Base-by-base conservation (phyloP, 2,329 filamentous ascomycete species). In the Byssochlamys sp. region DNA sequence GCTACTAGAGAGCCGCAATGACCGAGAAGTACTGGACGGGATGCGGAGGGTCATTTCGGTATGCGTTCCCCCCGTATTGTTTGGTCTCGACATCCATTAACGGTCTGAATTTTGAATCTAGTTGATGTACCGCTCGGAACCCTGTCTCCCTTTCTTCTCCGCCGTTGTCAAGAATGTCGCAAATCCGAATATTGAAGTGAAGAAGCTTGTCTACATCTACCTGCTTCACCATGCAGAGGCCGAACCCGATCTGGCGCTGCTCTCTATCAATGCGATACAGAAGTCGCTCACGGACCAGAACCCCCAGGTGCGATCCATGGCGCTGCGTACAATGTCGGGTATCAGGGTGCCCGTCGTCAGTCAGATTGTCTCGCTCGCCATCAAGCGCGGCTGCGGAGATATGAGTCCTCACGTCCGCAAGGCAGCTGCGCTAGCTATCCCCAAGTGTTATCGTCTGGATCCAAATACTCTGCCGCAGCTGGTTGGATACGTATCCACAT, bases 201-300 rank as follows among this genome's bases (percentile, higher is more conserved):
- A 96, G 77, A 97, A 97, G 74, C 85, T 99, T 57, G 94, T 99
- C 61, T 99, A 99, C 79, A 95, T 96, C 71, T 99, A 96, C 75
- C 85, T 99, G 61, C 87, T 97, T 60, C 90, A 95, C 71, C 91
- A 99, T 81, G 94, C 94, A 71, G 94, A 97, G 72, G 85, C 91
- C 62, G 94, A 97, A 69, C 94, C 92, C 58, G 94, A 99, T 74
- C 88, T 96, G 52, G 91, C 94, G 24, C 82, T 99, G 39, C 82
- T 99, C 51, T 96, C 91, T 59, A 96, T 99, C 81, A 99, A 99
- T 75, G 95, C 94, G 5, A 97, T 99, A 66, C 94, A 99, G 71
- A 97, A 96, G 75, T 96, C 92, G 9, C 83, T 99, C 58, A 95
- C 91, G 26, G 94, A 99, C 74, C 81, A 86, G 58, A 96, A 91